Percentiles rank a stretch among this genome's conserved stretches.
These are phyloP conservation scores for Ballota nigra DNA, from an alignment of 257 asterid genomes.

Conservation along the genomic window DNA sequence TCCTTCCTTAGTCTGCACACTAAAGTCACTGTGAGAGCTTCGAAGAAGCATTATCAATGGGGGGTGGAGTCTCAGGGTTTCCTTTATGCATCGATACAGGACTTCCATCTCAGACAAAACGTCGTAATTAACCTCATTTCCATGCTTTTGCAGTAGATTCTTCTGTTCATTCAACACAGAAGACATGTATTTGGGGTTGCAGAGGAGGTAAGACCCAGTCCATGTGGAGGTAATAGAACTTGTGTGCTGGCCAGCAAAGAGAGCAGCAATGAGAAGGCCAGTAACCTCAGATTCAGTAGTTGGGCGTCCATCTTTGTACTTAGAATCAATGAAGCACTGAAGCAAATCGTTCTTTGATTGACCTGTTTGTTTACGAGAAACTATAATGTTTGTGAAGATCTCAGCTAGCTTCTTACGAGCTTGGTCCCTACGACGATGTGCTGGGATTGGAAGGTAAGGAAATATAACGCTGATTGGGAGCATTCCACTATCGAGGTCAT, in stretches of 20 bases:
- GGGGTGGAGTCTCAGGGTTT: conserved; percentile 94
- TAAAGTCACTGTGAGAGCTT: conserved; percentile 80
- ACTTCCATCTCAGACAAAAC: conserved; percentile 87
- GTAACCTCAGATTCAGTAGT: conserved; percentile 81
- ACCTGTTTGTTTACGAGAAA: conserved; percentile 69
- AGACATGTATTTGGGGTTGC: conserved; percentile 74
- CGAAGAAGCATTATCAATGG: conserved; percentile 90
- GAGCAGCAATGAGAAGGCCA: conserved; percentile 92
- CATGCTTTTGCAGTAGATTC: conserved; percentile 56
- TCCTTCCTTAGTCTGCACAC: conserved; percentile 77
- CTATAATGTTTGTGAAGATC: conserved; percentile 64
- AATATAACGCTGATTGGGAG: conserved; percentile 88
- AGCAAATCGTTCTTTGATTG: conserved; percentile 59
- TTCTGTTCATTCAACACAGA: conserved; percentile 75
- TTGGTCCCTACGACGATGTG: conserved; percentile 82
- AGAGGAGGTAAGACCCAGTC: conserved; percentile 91
- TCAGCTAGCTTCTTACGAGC: conserved; percentile 85
- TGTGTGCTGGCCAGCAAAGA: conserved; percentile 97
- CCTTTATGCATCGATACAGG: conserved; percentile 80
- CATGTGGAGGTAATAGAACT: conserved; percentile 94
- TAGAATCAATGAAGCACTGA: conserved; percentile 93
- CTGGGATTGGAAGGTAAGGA: conserved; percentile 93
- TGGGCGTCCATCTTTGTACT: conserved; percentile 84
- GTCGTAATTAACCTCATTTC: conserved; percentile 75
- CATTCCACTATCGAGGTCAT: conserved; percentile 93